Conservation (phyloP, 1,284 basidiomycete genomes). For the Peniophora sp. region DNA sequence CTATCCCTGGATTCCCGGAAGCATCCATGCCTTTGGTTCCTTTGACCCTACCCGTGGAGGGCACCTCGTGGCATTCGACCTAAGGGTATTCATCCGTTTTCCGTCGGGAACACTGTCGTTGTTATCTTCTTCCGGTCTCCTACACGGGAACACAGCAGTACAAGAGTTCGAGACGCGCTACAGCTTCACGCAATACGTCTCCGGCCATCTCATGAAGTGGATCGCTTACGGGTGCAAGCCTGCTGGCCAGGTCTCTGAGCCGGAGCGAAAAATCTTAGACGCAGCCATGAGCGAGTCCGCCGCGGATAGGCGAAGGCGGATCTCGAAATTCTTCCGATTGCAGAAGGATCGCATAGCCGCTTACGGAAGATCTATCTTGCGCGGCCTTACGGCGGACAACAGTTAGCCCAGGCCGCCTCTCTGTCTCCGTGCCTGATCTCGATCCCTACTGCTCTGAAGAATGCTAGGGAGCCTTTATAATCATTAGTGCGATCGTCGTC, state of each 20-base stretch:
- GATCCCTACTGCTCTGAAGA: too few species aligned
- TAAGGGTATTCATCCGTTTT: conserved; percentile 17
- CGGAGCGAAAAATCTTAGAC: not conserved
- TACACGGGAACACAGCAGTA: conserved; percentile 19
- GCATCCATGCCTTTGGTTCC: conserved; percentile 15
- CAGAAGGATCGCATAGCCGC: not conserved
- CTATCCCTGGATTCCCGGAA: conserved; percentile 13
- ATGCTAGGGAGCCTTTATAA: too few species aligned
- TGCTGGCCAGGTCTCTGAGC: not conserved
- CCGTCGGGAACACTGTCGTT: conserved; percentile 13
- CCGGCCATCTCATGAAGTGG: conserved; percentile 17
- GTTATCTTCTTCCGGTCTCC: conserved; percentile 19
- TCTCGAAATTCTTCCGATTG: not conserved
- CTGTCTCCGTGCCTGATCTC: too few species aligned
- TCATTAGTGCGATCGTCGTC: too few species aligned
- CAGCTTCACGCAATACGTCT: conserved; percentile 17
- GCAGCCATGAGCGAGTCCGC: not conserved
- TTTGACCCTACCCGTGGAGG: conserved; percentile 17
- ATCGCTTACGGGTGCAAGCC: conserved; percentile 12
- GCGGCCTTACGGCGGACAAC: too few species aligned
- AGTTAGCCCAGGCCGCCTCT: too few species aligned
- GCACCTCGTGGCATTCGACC: conserved; percentile 18
- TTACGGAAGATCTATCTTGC: too few species aligned
- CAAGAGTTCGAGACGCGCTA: conserved; percentile 9
- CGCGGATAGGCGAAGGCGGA: not conserved